These are phyloP conservation scores for Elsinoe ampelina DNA, from an alignment of 2,329 filamentous ascomycete species.

Conservation along the genomic window DNA sequence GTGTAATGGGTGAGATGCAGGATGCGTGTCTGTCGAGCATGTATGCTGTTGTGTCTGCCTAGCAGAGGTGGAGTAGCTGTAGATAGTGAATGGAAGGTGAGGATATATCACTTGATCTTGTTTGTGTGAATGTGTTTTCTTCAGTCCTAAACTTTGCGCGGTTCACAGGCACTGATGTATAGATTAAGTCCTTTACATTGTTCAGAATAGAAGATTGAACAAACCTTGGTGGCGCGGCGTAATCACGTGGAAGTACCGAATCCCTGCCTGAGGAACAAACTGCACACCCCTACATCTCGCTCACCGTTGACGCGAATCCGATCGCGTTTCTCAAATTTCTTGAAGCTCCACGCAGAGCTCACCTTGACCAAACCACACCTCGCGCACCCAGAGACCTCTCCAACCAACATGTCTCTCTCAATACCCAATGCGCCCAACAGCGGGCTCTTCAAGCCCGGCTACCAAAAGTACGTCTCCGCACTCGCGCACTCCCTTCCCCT, in stretches of 20 bases:
- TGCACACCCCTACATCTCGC: neutral
- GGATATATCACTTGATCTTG: neutral
- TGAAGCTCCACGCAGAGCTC: conserved; percentile 1
- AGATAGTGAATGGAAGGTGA: conserved; percentile 3
- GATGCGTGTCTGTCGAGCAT: neutral
- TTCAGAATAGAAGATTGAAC: no score
- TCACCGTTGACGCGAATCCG: neutral
- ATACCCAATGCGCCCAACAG: conserved; percentile 91
- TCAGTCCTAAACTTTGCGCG: no score
- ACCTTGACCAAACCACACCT: neutral
- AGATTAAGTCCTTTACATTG: no score
- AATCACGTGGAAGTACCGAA: neutral
- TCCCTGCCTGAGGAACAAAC: neutral
- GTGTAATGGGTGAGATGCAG: neutral
- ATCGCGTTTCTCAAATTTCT: conserved; percentile 13
- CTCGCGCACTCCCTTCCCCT: conserved; percentile 15
- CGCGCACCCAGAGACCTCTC: neutral
- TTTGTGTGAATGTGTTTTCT: no score
- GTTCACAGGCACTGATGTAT: no score
- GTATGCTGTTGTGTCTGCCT: neutral
- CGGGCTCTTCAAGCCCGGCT: conserved; percentile 90
- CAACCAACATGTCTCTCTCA: conserved; percentile 73
- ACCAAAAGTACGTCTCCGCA: conserved; percentile 66
- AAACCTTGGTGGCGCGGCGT: neutral
- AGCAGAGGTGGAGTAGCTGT: conserved; percentile 1